Percentiles rank a stretch among this genome's conserved stretches.
Evolutionary conservation across 2,329 filamentous ascomycete species (phyloP).

Genomic region (Colletotrichum sp.): DNA sequence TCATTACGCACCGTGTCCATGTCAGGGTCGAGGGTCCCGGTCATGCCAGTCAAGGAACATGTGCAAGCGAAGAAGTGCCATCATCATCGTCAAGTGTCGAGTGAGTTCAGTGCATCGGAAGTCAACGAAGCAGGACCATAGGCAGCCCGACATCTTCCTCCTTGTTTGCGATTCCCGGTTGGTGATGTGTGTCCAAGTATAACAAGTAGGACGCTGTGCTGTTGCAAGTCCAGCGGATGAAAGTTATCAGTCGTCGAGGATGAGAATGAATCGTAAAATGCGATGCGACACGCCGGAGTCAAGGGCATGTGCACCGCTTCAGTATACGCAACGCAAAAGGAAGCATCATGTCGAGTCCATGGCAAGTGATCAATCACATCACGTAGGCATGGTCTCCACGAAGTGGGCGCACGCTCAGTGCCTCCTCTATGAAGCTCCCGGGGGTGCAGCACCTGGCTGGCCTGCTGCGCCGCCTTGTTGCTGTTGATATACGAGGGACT

Average conservation of each 20-base stretch:
- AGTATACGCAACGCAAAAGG: constrained; percentile 21
- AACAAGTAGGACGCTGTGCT: constrained; percentile 16
- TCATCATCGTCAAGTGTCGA: constrained; percentile 21
- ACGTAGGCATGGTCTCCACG: constrained; percentile 19
- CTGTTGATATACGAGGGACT: constrained; percentile 60
- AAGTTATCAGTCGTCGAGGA: constrained; percentile 14
- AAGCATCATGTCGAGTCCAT: constrained; percentile 23
- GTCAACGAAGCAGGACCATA: constrained; percentile 12
- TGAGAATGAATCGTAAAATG: not conserved
- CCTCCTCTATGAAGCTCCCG: constrained; percentile 18
- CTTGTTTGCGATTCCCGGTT: not conserved
- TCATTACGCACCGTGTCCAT: constrained; percentile 19
- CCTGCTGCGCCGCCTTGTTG: constrained; percentile 38
- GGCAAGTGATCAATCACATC: constrained; percentile 25
- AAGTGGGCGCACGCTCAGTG: not conserved
- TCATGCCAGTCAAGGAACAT: constrained; percentile 21
- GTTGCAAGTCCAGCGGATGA: constrained; percentile 11
- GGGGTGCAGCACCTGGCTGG: constrained; percentile 23
- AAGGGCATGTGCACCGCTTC: constrained; percentile 19
- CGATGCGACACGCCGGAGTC: constrained; percentile 8
- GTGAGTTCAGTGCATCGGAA: constrained; percentile 15
- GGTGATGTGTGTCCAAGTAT: constrained; percentile 8
- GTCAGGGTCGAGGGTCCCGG: constrained; percentile 7
- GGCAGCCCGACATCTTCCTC: not conserved
- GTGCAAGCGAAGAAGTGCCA: constrained; percentile 19